Base-by-base conservation (phyloP, 441 rosid genomes). In the Biscutella laevigata region DNA sequence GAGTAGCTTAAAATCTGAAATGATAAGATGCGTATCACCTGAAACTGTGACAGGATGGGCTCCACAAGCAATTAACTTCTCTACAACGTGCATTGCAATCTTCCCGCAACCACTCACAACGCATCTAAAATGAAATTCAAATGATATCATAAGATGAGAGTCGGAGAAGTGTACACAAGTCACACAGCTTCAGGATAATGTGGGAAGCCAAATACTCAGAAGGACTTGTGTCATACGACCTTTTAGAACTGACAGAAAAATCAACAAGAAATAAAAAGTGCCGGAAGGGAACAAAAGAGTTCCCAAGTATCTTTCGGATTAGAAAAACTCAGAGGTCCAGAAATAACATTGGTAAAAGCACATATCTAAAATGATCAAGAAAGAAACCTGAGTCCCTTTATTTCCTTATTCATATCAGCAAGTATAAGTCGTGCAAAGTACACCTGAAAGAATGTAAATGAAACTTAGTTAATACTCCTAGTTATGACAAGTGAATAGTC, bases 61-160 rank as follows among this genome's bases (percentile, higher is more conserved):
- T 21, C 96, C 99, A 74, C 77, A 83, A 46, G 94, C 99, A 73
- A 84, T 80, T 61, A 94, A 90, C 86, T 94, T 94, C 72, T 92
- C 99, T 34, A 88, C 74, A 62, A 88, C 99, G 74, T 92, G 99
- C 90, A 92, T 71, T 8, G 99, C 95, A 61, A 92, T 88, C 90
- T 92, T 92, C 64, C 99, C 99, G 49, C 82, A 86, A 69, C 99
- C 99, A 58, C 97, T 92, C 57, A 92, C 95, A 58, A 58, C 94
- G 70, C 99, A 92, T 68, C 96, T 92, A 77, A 47, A 39, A 39
- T 9, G 6, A 26, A 32, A 4, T 42, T 7, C 7, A 41, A 30
- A 47, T 36, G 16, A 24, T 64, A 38, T 34, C 43, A 34, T 49
- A 70, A 66, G 60, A 69, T 46, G 15, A 47, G 41, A 50, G 24